Percentiles rank a stretch among this genome's conserved stretches.
Conservation (phyloP, 306 rosid genomes). For the Quercus cerris region DNA sequence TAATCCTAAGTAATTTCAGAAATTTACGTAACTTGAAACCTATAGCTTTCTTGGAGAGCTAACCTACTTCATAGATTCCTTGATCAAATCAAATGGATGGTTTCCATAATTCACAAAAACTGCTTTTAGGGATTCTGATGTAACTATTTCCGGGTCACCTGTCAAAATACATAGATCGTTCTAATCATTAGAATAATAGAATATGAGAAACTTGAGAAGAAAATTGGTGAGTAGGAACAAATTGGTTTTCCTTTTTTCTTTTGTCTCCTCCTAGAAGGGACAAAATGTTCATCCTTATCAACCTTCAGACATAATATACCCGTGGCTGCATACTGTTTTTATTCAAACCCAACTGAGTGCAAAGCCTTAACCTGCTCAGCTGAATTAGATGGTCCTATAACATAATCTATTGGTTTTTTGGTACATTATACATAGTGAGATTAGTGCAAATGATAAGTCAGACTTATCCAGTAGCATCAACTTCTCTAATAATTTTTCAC, state of each 20-base stretch:
- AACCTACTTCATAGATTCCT: conserved; percentile 59
- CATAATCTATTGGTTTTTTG: background rate
- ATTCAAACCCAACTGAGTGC: background rate
- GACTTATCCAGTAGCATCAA: background rate
- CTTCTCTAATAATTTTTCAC: background rate
- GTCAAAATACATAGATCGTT: conserved; percentile 7
- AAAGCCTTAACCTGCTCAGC: background rate
- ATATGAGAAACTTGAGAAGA: background rate
- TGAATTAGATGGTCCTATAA: background rate
- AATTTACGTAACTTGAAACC: conserved; percentile 13
- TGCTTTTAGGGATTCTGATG: conserved; percentile 51
- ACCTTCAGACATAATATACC: background rate
- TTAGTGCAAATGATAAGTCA: background rate
- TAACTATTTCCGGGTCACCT: conserved; percentile 41
- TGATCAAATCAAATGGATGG: conserved; percentile 59
- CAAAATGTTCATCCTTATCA: background rate
- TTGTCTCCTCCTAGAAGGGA: background rate
- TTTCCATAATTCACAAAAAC: conserved; percentile 69
- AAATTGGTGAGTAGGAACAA: background rate
- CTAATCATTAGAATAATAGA: background rate
- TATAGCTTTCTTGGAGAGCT: conserved; percentile 1
- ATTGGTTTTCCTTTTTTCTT: background rate
- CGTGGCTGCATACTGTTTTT: background rate
- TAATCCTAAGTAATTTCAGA: background rate
- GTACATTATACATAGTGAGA: no score